phyloP scores from a whole-genome alignment of 169 alveolate species.

The Plasmodium yoelii region DNA sequence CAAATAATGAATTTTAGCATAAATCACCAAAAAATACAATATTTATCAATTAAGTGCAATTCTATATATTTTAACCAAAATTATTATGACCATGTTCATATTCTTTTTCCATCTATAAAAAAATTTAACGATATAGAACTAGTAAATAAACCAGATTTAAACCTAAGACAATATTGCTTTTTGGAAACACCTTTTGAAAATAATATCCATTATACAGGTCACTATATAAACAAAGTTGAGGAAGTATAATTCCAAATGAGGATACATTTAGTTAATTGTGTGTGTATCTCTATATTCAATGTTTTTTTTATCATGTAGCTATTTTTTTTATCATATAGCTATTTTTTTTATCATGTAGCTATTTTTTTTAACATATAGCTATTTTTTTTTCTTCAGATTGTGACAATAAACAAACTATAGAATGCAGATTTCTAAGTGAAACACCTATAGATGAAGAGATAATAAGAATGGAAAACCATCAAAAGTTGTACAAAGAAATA shows the following conservation, averaged over 20 bases:
- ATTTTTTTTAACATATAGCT: too few relatives aligned
- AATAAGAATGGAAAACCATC: background rate
- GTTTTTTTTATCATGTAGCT: too few relatives aligned
- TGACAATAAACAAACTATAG: too few relatives aligned
- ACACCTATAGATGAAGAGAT: background rate
- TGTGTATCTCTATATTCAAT: too few relatives aligned
- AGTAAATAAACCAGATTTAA: slow-evolving; percentile 75
- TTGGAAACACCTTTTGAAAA: background rate
- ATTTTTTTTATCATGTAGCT: too few relatives aligned
- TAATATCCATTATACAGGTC: too few relatives aligned
- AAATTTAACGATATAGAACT: slow-evolving; percentile 76
- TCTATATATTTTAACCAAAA: slow-evolving; percentile 30
- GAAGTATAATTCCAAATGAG: background rate
- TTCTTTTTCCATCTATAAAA: slow-evolving; percentile 79
- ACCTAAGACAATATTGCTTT: slow-evolving; percentile 57
- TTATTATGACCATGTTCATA: slow-evolving; percentile 7
- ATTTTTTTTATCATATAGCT: too few relatives aligned
- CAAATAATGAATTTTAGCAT: slow-evolving; percentile 33
- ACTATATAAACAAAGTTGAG: background rate
- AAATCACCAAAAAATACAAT: slow-evolving; percentile 35
- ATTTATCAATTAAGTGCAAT: slow-evolving; percentile 20
- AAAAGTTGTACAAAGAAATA: slow-evolving; percentile 11
- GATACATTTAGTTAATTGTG: too few relatives aligned
- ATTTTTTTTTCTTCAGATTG: too few relatives aligned
- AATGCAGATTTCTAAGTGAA: too few relatives aligned